phyloP scores from a whole-genome alignment of 768 basidiomycete genomes.

The Naganishia kalamii region DNA sequence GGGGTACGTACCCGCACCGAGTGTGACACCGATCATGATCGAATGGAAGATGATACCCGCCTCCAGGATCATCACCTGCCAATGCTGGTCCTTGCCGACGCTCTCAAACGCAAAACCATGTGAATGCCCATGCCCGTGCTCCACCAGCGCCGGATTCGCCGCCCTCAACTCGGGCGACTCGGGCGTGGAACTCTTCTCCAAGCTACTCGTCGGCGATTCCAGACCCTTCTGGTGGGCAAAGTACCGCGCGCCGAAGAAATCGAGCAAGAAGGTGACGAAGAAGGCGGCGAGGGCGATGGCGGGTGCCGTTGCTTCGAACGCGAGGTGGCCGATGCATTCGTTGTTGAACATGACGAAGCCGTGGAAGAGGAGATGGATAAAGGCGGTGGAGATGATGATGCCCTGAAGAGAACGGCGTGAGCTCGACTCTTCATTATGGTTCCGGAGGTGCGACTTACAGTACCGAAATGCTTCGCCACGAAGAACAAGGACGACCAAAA shows the following conservation, averaged over 20 bases:
- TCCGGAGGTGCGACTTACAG: constrained; percentile 5
- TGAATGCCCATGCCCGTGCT: constrained; percentile 8
- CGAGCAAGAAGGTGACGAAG: constrained; percentile 41
- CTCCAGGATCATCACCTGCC: constrained; percentile 35
- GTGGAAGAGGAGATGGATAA: constrained; percentile 46
- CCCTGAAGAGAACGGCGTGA: constrained; percentile 22
- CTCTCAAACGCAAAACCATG: constrained; percentile 11
- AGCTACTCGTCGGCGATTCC: neutral
- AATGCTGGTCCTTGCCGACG: constrained; percentile 31
- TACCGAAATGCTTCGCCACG: constrained; percentile 40
- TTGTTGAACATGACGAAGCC: constrained; percentile 47
- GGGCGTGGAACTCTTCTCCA: constrained; percentile 22
- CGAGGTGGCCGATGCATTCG: constrained; percentile 42
- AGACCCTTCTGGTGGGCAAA: neutral
- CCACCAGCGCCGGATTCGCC: neutral
- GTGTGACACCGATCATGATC: constrained; percentile 47
- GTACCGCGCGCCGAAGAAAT: constrained; percentile 40
- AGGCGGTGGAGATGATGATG: constrained; percentile 45
- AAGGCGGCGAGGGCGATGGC: constrained; percentile 44
- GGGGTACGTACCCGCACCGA: constrained; percentile 24
- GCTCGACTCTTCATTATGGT: too few relatives aligned
- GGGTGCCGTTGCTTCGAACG: constrained; percentile 44
- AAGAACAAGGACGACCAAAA: constrained; percentile 36
- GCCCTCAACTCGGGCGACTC: constrained; percentile 9
- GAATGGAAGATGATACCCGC: constrained; percentile 39